Conservation (phyloP, 1,139 yeast genomes). For the Pichia sp. region DNA sequence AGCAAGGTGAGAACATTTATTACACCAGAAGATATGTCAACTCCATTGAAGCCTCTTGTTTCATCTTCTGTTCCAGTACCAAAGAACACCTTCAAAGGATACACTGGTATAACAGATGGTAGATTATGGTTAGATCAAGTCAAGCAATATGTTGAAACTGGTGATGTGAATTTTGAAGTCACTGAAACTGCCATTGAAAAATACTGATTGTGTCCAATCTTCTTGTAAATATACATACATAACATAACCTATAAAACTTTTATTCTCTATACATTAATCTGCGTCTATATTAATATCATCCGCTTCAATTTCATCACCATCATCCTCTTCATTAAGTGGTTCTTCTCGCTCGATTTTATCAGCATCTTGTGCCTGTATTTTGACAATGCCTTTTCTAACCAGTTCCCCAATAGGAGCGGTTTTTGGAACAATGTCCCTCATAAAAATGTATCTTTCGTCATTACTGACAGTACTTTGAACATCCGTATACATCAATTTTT, state of each 20-base stretch:
- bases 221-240: not conserved
- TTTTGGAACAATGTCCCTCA: constrained; percentile 62
- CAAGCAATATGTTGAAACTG: constrained; percentile 68
- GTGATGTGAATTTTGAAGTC: constrained; percentile 34
- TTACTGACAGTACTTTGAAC: constrained; percentile 62
- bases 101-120: constrained; percentile 60
- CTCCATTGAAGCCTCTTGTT: constrained; percentile 65
- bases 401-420: constrained; percentile 47
- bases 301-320: constrained; percentile 14
- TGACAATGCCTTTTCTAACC: constrained; percentile 38
- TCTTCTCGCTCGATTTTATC: not conserved
- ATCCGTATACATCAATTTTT: constrained; percentile 66
- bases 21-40: constrained; percentile 51
- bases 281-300: constrained; percentile 9
- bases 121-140: constrained; percentile 65
- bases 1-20: constrained; percentile 83
- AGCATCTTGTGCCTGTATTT: constrained; percentile 19
- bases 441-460: constrained; percentile 61
- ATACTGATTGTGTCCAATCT: constrained; percentile 18
- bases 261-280: not conserved
- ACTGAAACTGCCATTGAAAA: constrained; percentile 35
- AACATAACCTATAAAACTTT: not conserved
- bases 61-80: constrained; percentile 63
- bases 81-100: constrained; percentile 62
- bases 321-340: constrained; percentile 8